phyloP scores from a whole-genome alignment of 1,139 yeast species.

The Meyerozyma sp. region DNA sequence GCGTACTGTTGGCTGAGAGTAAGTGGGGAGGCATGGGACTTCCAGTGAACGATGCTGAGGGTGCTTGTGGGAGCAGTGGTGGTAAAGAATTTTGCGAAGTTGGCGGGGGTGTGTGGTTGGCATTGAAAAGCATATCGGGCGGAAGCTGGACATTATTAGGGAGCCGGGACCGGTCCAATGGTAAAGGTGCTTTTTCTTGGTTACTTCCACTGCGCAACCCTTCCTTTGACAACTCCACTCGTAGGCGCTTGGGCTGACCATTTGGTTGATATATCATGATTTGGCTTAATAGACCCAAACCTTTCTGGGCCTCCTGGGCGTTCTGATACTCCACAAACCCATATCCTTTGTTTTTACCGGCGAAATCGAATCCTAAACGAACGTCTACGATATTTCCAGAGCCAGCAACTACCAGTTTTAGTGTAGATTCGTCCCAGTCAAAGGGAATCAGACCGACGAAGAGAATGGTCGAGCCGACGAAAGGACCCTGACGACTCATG shows the following conservation, averaged over 20 bases:
- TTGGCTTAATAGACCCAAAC: constrained; percentile 37
- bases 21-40: constrained; percentile 1
- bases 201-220: constrained; percentile 38
- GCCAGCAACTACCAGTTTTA: constrained; percentile 58
- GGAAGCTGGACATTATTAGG: constrained; percentile 57
- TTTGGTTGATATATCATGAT: constrained; percentile 31
- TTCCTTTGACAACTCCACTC: constrained; percentile 60
- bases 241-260: constrained; percentile 35
- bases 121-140: constrained; percentile 34
- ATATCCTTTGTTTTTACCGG: constrained; percentile 61
- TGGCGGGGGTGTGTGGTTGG: constrained; percentile 9
- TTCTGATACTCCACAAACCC: constrained; percentile 55
- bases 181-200: constrained; percentile 34
- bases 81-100: not conserved
- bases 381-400: constrained; percentile 60
- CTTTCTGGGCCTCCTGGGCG: constrained; percentile 49
- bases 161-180: constrained; percentile 35
- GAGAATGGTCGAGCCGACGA: constrained; percentile 28
- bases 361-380: constrained; percentile 55
- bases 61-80: not conserved
- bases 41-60: not conserved
- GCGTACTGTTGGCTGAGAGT: constrained; percentile 5
- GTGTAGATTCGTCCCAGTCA: constrained; percentile 56
- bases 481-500: not conserved
- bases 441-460: constrained; percentile 62